A percentile compares a stretch with the other conserved stretches of the same genome.
Evolutionary conservation across 2,329 filamentous ascomycete species (phyloP).

Genomic region (Ophiostoma quercus): DNA sequence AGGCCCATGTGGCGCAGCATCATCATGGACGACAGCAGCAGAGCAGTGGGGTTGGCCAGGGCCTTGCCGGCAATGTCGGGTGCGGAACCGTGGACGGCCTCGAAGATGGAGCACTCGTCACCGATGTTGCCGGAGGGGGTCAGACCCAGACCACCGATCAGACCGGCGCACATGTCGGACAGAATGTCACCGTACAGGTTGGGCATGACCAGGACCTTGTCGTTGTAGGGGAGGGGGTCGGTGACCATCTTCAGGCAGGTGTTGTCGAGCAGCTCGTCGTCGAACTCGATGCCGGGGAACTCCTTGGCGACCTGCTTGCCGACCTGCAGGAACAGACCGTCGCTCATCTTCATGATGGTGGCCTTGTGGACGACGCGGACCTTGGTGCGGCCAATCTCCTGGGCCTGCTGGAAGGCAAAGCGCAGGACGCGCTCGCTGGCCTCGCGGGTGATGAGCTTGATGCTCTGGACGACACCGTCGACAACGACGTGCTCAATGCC

Average conservation of each 20-base stretch:
- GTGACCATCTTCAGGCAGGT: slow-evolving; percentile 98
- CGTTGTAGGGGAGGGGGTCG: slow-evolving; percentile 93
- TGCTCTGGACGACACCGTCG: slow-evolving; percentile 96
- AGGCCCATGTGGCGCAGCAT: slow-evolving; percentile 99
- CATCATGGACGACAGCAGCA: slow-evolving; percentile 96
- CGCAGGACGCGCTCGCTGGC: slow-evolving; percentile 92
- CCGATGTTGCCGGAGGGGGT: slow-evolving; percentile 98
- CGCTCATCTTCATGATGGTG: slow-evolving; percentile 99
- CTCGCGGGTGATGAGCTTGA: slow-evolving; percentile 97
- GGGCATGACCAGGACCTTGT: slow-evolving; percentile 97
- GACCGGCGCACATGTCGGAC: slow-evolving; percentile 97
- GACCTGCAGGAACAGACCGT: slow-evolving; percentile 92
- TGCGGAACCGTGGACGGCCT: slow-evolving; percentile 81
- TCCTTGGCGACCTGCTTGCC: slow-evolving; percentile 86
- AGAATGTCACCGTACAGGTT: slow-evolving; percentile 99
- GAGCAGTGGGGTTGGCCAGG: slow-evolving; percentile 93
- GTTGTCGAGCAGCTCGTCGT: slow-evolving; percentile 97
- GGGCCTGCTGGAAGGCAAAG: slow-evolving; percentile 97
- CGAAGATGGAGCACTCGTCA: slow-evolving; percentile 99
- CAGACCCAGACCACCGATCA: slow-evolving; percentile 94
- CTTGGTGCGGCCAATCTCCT: slow-evolving; percentile 90
- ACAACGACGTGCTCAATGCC: slow-evolving; percentile 98
- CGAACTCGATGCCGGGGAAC: slow-evolving; percentile 92
- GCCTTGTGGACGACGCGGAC: slow-evolving; percentile 98
- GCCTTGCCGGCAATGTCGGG: slow-evolving; percentile 69